Percentiles rank a stretch among this genome's conserved stretches.
Evolutionary conservation across 345 rosid genomes (phyloP).

Genomic region (Raphanus raphanistrum): DNA sequence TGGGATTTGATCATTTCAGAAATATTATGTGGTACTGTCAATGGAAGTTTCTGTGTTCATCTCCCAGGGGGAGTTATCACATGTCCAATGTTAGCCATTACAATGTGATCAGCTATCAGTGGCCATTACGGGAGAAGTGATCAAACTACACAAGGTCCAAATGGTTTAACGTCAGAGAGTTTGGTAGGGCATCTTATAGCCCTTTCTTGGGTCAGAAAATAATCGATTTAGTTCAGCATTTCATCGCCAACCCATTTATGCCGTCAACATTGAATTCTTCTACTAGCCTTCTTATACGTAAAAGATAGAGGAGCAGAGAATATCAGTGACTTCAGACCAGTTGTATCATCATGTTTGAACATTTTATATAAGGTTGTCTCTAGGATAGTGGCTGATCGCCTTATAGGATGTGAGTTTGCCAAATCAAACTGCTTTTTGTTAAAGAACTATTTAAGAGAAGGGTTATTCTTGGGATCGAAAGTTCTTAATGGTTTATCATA

Average conservation of each 20-base stretch:
- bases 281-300: not conserved
- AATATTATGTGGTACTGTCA: not conserved
- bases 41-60: not conserved
- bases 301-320: not conserved
- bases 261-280: not conserved
- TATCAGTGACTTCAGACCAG: not conserved
- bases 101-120: not conserved
- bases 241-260: not conserved
- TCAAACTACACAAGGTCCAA: not conserved
- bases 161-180: not conserved
- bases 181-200: not conserved
- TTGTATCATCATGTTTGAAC: no score
- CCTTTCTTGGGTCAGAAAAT: not conserved
- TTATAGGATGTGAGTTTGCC: no score
- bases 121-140: not conserved
- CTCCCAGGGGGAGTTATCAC: not conserved
- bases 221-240: not conserved
- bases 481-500: no score
- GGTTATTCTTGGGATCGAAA: no score
- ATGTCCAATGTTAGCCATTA: not conserved
- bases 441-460: no score
- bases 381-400: no score
- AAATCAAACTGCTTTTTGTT: no score
- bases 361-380: no score
- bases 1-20: not conserved